These are phyloP conservation scores for Boletus insuetus DNA, from an alignment of 768 basidiomycete genomes.

Conservation along the genomic window DNA sequence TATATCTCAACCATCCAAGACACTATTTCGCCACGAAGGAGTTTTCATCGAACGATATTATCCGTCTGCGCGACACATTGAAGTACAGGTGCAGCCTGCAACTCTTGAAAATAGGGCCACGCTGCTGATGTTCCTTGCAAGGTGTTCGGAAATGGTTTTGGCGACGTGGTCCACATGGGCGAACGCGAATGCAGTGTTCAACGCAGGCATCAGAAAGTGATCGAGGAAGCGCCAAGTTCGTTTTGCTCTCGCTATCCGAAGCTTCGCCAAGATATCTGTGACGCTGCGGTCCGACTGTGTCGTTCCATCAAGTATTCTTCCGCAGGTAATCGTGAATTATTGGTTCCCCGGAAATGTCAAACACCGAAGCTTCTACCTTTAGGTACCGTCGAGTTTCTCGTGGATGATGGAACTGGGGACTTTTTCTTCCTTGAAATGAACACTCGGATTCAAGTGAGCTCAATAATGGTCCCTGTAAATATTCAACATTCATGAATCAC, in stretches of 20 bases:
- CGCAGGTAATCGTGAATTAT: slow-evolving; percentile 39
- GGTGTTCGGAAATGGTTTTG: slow-evolving; percentile 66
- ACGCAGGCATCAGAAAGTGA: slow-evolving; percentile 68
- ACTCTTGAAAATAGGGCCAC: background rate
- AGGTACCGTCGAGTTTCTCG: slow-evolving; percentile 70
- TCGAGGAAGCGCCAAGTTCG: slow-evolving; percentile 68
- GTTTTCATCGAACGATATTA: slow-evolving; percentile 63
- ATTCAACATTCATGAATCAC: background rate
- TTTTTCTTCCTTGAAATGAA: slow-evolving; percentile 78
- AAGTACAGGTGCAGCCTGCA: slow-evolving; percentile 48
- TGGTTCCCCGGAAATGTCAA: background rate
- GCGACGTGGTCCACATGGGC: slow-evolving; percentile 59
- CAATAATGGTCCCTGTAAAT: background rate
- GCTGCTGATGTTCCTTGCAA: slow-evolving; percentile 20
- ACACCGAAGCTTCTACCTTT: background rate
- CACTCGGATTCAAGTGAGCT: slow-evolving; percentile 53
- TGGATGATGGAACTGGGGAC: slow-evolving; percentile 47
- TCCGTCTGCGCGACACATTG: slow-evolving; percentile 56
- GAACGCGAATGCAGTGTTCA: slow-evolving; percentile 73
- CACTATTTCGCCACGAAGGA: slow-evolving; percentile 47
- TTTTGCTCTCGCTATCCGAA: slow-evolving; percentile 47
- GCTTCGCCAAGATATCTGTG: slow-evolving; percentile 45
- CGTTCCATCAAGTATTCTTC: slow-evolving; percentile 53
- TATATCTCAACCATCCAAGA: slow-evolving; percentile 24
- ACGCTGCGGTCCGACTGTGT: slow-evolving; percentile 52